phyloP scores from a whole-genome alignment of 225 moss, liverwort and hornwort genomes.

The Physcomitrium patens region DNA sequence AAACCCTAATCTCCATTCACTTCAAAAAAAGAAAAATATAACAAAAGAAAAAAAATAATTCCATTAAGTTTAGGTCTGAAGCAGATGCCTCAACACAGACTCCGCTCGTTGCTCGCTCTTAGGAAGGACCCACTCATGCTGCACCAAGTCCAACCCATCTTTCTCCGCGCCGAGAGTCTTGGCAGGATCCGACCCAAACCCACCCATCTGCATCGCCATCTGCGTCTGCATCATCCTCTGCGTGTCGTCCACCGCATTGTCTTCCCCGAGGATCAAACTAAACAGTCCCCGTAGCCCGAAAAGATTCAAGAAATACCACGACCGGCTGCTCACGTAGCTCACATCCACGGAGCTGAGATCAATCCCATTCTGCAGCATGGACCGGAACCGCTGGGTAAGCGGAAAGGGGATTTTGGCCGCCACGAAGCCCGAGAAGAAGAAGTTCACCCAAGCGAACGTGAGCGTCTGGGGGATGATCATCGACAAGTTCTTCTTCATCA shows the following conservation, averaged over 20 bases:
- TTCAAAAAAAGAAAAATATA: background rate
- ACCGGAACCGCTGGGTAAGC: conserved; percentile 88
- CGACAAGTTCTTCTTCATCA: conserved; percentile 99
- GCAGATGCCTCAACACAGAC: conserved; percentile 72
- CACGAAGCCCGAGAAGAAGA: conserved; percentile 98
- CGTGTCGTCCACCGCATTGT: conserved; percentile 93
- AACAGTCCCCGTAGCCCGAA: conserved; percentile 93
- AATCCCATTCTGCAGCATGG: conserved; percentile 97
- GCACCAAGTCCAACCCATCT: conserved; percentile 88
- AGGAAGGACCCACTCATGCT: conserved; percentile 92
- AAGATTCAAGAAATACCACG: conserved; percentile 94
- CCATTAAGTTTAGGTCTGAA: conserved; percentile 48
- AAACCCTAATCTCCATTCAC: conserved; percentile 32
- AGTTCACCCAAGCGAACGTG: conserved; percentile 98
- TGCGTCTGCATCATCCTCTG: conserved; percentile 94
- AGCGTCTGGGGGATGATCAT: conserved; percentile 98
- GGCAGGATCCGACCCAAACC: conserved; percentile 86
- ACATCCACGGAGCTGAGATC: conserved; percentile 95
- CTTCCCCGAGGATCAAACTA: conserved; percentile 96
- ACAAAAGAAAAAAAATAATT: background rate
- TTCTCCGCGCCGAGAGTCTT: conserved; percentile 95
- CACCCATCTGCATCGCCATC: conserved; percentile 99
- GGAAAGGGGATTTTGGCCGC: conserved; percentile 98
- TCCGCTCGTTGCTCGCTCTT: conserved; percentile 89
- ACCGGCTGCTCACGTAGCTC: conserved; percentile 97